Evolutionary conservation across 1,139 yeast genomes (phyloP).

Genomic region (Pneumocystis oryctolagi): DNA sequence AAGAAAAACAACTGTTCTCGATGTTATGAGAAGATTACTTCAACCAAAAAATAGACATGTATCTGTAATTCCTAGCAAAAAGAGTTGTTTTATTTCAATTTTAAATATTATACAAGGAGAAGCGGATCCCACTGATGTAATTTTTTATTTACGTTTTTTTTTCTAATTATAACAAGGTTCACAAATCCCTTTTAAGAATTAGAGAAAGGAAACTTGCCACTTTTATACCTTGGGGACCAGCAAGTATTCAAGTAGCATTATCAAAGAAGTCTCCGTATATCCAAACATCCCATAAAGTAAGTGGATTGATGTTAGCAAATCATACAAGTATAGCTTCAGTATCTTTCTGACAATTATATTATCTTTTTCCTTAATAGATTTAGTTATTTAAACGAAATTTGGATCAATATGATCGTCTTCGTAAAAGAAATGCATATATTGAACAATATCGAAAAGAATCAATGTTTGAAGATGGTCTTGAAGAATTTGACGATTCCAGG

Average conservation of each 20-base stretch:
- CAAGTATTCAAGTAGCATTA: constrained; percentile 62
- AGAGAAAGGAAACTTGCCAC: constrained; percentile 50
- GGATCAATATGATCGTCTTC: constrained; percentile 65
- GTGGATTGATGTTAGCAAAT: constrained; percentile 19
- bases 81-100: constrained; percentile 49
- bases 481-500: constrained; percentile 65
- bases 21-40: constrained; percentile 64
- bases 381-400: constrained; percentile 47
- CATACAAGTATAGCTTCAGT: constrained; percentile 18
- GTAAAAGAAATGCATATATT: constrained; percentile 68
- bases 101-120: constrained; percentile 65
- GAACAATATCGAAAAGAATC: constrained; percentile 53
- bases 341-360: neutral
- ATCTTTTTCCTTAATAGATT: neutral
- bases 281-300: constrained; percentile 18
- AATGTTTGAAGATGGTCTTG: constrained; percentile 45
- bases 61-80: constrained; percentile 28
- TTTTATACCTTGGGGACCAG: constrained; percentile 80
- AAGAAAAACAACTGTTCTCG: constrained; percentile 66
- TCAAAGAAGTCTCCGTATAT: constrained; percentile 60
- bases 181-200: constrained; percentile 64
- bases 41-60: constrained; percentile 73
- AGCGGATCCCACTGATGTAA: constrained; percentile 48
- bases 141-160: neutral
- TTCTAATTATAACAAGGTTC: constrained; percentile 23